Conservation (phyloP, 163 green algal species). For the Scenedesmus sp. region DNA sequence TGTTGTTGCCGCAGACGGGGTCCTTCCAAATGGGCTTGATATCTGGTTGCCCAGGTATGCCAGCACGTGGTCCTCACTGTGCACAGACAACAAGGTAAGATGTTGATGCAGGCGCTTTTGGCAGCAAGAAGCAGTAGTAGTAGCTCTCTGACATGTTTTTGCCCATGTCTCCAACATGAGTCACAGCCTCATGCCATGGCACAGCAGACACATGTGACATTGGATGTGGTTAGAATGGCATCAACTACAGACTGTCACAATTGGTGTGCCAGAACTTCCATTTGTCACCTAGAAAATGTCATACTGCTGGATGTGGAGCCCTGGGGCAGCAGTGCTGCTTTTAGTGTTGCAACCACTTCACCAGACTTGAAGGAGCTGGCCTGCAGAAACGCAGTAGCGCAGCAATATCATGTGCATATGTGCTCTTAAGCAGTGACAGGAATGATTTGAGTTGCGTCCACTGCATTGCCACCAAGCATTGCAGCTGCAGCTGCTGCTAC, state of each 20-base stretch:
- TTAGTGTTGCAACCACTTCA: conserved; percentile 78
- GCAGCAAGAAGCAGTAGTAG: not conserved
- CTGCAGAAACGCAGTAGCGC: conserved; percentile 45
- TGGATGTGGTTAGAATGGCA: not conserved
- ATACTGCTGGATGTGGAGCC: conserved; percentile 60
- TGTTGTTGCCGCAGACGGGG: conserved; percentile 82
- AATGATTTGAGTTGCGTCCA: not conserved
- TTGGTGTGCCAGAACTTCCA: not conserved
- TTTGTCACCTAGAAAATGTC: conserved; percentile 61
- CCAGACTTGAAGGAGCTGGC: conserved; percentile 76
- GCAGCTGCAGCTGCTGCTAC: not conserved
- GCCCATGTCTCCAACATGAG: too few relatives aligned
- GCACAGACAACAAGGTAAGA: not conserved
- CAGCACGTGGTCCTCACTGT: conserved; percentile 63
- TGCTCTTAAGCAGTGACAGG: not conserved
- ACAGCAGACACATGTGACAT: not conserved
- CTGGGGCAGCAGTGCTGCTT: conserved; percentile 74
- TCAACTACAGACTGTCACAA: not conserved
- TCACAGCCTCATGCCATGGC: too few relatives aligned
- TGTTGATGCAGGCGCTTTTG: not conserved
- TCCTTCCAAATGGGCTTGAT: conserved; percentile 83
- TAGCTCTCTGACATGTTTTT: not conserved
- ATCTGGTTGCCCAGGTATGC: conserved; percentile 70
- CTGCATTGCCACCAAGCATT: not conserved
- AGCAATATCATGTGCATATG: not conserved